These are phyloP conservation scores for Calocybe gangraenosa DNA, from an alignment of 768 basidiomycete genomes.

Conservation along the genomic window DNA sequence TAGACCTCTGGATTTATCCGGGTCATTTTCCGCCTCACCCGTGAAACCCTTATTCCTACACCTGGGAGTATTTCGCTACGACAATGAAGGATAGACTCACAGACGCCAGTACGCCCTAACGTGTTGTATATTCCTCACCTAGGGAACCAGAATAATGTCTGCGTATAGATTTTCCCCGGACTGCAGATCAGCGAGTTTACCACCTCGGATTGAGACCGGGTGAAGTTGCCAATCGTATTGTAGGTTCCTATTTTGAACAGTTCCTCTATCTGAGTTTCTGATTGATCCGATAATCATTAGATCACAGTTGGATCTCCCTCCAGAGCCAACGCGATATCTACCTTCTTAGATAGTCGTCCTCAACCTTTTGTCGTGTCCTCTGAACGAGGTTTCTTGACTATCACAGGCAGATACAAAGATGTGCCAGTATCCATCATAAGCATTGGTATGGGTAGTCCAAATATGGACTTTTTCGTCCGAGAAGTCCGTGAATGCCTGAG, in stretches of 20 bases:
- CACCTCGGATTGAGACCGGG: constrained; percentile 73
- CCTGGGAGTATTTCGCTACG: background rate
- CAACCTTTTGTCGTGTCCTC: constrained; percentile 59
- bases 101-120: constrained; percentile 62
- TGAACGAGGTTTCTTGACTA: constrained; percentile 72
- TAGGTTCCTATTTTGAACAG: constrained; percentile 27
- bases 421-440: constrained; percentile 68
- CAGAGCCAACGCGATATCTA: constrained; percentile 58
- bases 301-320: constrained; percentile 73
- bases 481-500: constrained; percentile 71
- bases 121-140: background rate
- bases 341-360: constrained; percentile 54
- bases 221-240: constrained; percentile 79
- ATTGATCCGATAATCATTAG: constrained; percentile 28
- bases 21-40: no score
- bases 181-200: constrained; percentile 70
- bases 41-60: no score
- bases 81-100: constrained; percentile 40
- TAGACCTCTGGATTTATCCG: no score
- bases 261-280: background rate
- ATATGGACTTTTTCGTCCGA: constrained; percentile 83
- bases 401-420: constrained; percentile 62
- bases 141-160: background rate
- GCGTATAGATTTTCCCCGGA: constrained; percentile 68
- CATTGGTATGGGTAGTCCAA: constrained; percentile 81